phyloP scores from a whole-genome alignment of 176 grass and related monocot species.

The Bonia amplexicaulis region DNA sequence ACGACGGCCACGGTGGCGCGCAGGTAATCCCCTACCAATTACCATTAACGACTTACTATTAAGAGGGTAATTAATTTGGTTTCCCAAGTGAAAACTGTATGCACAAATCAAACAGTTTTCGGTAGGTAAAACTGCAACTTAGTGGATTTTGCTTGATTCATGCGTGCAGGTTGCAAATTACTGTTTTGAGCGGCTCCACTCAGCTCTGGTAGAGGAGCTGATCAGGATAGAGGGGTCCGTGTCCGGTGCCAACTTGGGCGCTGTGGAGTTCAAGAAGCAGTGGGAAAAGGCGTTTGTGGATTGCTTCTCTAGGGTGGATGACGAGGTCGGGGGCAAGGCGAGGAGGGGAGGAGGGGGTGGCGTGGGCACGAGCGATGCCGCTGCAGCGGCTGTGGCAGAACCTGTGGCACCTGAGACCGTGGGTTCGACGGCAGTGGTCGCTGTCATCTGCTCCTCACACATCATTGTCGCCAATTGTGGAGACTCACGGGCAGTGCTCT shows the following conservation, averaged over 20 bases:
- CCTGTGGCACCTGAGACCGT: conserved; percentile 77
- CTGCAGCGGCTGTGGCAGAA: background rate
- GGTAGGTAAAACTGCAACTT: too few relatives aligned
- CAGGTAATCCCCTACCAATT: conserved; percentile 30
- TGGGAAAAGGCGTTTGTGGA: conserved; percentile 68
- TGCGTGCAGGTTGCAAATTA: conserved; percentile 65
- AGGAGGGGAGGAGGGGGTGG: too few relatives aligned
- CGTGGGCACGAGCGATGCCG: too few relatives aligned
- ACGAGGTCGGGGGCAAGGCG: conserved; percentile 60
- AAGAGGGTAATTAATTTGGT: background rate
- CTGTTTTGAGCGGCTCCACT: conserved; percentile 52
- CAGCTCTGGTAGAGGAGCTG: conserved; percentile 49
- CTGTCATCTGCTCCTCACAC: conserved; percentile 63
- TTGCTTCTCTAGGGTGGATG: conserved; percentile 59
- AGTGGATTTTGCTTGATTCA: too few relatives aligned
- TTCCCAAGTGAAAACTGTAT: background rate
- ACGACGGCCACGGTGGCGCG: conserved; percentile 77
- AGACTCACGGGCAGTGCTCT: conserved; percentile 83
- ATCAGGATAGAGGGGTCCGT: conserved; percentile 16
- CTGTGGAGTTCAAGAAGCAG: conserved; percentile 37
- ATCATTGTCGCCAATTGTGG: conserved; percentile 83
- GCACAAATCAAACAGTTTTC: background rate
- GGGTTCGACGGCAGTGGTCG: conserved; percentile 71
- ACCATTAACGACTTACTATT: background rate
- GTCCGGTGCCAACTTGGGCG: background rate